Evolutionary conservation across 176 grass and related monocot genomes (phyloP), one percentile per base, ranked within the genome.

Genomic region (Musa troglodytarum): DNA sequence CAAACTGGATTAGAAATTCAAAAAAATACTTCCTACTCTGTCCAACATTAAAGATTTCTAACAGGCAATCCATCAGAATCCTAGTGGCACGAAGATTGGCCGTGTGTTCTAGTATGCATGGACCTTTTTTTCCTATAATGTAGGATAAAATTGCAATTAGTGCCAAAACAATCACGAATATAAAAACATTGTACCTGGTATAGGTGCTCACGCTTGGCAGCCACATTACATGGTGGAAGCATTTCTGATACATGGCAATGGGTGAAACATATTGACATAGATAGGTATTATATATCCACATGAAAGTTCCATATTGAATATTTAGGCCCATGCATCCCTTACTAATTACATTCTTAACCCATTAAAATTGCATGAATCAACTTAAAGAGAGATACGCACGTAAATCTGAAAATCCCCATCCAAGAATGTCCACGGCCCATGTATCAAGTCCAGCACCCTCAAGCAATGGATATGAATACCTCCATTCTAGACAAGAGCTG

Each of bases 401-500:
- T 86, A 98, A 86, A 85, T 98, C 50, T 77, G 90, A 98, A 82
- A 98, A 98, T 34, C 95, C 95, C 95, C 90, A 98, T 57, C 95
- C 95, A 91, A 98, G 95, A 81, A 98, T 86, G 75, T 98, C 95
- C 56, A 98, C 78, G 79, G 95, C 90, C 95, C 95, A 98, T 61
- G 84, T 53, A 78, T 98, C 90, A 28, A 89, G 13, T 80, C 90
- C 95, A 80, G 95, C 95, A 71, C 83, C 86, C 80, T 94, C 95
- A 75, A 98, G 84, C 76, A 98, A 87, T 0, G 95, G 95, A 62
- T 89, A 89, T 58, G 85, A 73, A 70, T 89, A 98, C 81, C 90
- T 94, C 95, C 95, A 98, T 84, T 98, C 95, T 91, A 98, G 80
- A 91, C 88, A 91, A 94, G 95, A 98, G 76, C 90, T 98, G 86